Percentiles rank a stretch among this genome's conserved stretches.
phyloP scores from a whole-genome alignment of 257 asterid genomes.

The Vinca minor region DNA sequence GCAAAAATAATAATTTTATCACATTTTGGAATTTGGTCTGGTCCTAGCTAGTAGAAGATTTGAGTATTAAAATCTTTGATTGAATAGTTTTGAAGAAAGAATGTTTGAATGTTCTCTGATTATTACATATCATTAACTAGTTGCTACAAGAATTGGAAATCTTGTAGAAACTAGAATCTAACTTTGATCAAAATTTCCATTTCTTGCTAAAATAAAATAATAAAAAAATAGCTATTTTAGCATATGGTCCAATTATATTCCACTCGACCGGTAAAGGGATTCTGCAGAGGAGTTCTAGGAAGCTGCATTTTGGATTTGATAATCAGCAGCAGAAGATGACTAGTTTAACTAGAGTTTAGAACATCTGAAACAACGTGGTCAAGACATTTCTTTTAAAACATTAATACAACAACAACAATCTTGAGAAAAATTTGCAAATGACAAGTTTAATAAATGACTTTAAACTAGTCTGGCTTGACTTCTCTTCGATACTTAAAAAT shows the following conservation, averaged over 20 bases:
- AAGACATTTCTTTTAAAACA: background rate
- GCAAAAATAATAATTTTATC: background rate
- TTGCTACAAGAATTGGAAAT: conserved; percentile 1
- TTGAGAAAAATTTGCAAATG: too few species aligned
- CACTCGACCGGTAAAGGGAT: background rate
- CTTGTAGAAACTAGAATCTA: background rate
- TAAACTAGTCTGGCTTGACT: too few species aligned
- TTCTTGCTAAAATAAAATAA: background rate
- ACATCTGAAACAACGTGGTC: too few species aligned
- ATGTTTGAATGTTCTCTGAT: conserved; percentile 13
- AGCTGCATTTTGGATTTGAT: background rate
- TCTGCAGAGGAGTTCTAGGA: background rate
- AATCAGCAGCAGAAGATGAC: too few species aligned
- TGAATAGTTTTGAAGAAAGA: background rate
- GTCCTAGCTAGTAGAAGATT: background rate
- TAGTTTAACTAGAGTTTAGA: too few species aligned
- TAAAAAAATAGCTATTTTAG: background rate
- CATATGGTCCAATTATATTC: background rate
- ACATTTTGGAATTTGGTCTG: background rate
- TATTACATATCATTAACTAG: background rate
- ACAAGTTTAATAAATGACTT: too few species aligned
- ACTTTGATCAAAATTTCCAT: background rate
- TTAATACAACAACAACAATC: too few species aligned
- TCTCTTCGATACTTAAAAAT: too few species aligned
- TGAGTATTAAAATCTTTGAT: background rate